Conservation (phyloP, 345 rosid species). For the Ceriops tagal region DNA sequence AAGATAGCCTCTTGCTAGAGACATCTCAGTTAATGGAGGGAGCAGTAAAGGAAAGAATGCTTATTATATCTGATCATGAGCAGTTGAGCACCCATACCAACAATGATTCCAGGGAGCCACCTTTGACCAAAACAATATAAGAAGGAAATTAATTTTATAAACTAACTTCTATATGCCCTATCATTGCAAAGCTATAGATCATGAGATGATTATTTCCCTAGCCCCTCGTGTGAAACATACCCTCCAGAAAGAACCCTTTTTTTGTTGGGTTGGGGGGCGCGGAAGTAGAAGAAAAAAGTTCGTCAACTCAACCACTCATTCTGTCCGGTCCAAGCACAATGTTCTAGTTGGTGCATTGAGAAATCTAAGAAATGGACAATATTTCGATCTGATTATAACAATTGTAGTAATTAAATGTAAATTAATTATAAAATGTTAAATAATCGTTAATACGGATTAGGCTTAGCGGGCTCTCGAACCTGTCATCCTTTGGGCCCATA, state of each 20-base stretch:
- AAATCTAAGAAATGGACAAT: conserved; percentile 11
- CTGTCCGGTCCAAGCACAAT: conserved; percentile 17
- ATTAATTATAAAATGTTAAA: conserved; percentile 14
- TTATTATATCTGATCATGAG: conserved; percentile 16
- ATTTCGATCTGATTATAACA: background rate
- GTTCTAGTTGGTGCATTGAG: conserved; percentile 22
- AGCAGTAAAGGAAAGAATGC: conserved; percentile 32
- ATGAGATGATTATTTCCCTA: conserved; percentile 17
- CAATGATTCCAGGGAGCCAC: conserved; percentile 39
- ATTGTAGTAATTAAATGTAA: background rate
- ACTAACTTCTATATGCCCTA: conserved; percentile 22
- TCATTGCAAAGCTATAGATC: conserved; percentile 26
- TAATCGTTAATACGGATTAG: conserved; percentile 15
- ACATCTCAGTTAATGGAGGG: conserved; percentile 29
- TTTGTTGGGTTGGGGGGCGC: background rate
- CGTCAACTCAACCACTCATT: conserved; percentile 9
- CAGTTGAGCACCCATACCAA: conserved; percentile 18
- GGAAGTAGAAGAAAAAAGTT: conserved; percentile 2
- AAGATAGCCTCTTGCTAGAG: background rate
- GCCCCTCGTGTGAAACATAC: conserved; percentile 15
- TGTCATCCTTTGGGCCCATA: no score
- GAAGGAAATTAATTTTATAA: conserved; percentile 18
- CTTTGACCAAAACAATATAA: conserved; percentile 46
- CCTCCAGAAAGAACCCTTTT: background rate
- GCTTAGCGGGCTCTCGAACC: no score